Evolutionary conservation across 1,284 basidiomycete species (phyloP).

Genomic region (Tilletiaria anomala): DNA sequence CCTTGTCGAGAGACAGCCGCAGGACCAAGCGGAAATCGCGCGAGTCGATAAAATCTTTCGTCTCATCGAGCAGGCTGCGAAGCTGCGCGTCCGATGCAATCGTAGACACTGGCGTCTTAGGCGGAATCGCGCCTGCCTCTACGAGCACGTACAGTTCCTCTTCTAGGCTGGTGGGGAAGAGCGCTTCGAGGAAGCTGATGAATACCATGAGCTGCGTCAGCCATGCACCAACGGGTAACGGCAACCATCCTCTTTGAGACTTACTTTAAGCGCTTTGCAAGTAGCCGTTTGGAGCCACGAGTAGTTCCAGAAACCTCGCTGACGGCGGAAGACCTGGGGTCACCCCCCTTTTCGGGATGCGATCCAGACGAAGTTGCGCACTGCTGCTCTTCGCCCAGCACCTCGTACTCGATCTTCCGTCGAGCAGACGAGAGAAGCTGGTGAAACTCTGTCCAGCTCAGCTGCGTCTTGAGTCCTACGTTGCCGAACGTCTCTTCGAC

Average conservation of each 20-base stretch:
- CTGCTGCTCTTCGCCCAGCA: not conserved
- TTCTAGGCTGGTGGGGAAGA: constrained; percentile 22
- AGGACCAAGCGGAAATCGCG: constrained; percentile 57
- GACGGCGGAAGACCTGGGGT: not conserved
- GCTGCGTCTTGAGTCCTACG: constrained; percentile 60
- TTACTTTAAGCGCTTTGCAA: not conserved
- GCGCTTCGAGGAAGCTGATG: constrained; percentile 38
- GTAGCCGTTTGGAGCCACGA: not conserved
- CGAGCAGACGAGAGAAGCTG: constrained; percentile 57
- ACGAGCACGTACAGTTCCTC: constrained; percentile 27
- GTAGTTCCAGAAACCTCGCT: not conserved
- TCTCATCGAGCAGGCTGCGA: constrained; percentile 54
- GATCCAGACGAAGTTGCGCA: not conserved
- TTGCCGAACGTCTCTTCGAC: constrained; percentile 70
- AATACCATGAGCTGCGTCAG: no score
- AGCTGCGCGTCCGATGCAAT: constrained; percentile 47
- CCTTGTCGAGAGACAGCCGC: constrained; percentile 54
- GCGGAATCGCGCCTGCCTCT: constrained; percentile 17
- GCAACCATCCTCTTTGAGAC: not conserved
- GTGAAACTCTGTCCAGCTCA: constrained; percentile 55
- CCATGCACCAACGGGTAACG: no score
- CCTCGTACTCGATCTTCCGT: constrained; percentile 49
- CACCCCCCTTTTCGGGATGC: not conserved
- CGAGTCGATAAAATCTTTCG: constrained; percentile 52
- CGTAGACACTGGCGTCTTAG: not conserved